These are phyloP conservation scores for Arthrinium phaeospermum DNA, from an alignment of 2,329 filamentous ascomycete genomes.

Conservation along the genomic window DNA sequence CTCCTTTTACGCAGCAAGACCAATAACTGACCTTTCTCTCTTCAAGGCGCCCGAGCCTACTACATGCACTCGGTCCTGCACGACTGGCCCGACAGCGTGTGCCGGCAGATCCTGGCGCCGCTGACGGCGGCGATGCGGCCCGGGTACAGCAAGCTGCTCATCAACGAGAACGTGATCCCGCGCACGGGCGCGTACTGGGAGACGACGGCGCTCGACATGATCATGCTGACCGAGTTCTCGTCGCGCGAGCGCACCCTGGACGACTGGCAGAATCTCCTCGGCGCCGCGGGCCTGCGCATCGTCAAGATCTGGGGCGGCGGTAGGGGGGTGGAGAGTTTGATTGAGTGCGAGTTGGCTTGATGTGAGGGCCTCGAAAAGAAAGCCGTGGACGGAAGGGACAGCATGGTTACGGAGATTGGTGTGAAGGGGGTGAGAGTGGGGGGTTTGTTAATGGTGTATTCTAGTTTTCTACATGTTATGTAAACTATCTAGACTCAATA, in stretches of 20 bases:
- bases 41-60: constrained; percentile 36
- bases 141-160: constrained; percentile 47
- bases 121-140: constrained; percentile 61
- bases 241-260: constrained; percentile 16
- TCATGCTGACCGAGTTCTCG: constrained; percentile 16
- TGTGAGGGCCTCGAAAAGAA: background rate
- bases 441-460: background rate
- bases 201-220: constrained; percentile 16
- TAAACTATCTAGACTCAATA: background rate
- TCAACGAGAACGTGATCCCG: constrained; percentile 31
- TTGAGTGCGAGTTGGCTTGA: constrained; percentile 21
- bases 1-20: too few relatives aligned
- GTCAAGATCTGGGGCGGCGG: background rate
- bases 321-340: constrained; percentile 19
- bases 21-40: too few relatives aligned
- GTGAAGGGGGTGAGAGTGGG: background rate
- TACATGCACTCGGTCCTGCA: constrained; percentile 44
- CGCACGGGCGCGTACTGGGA: constrained; percentile 13
- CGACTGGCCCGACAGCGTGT: constrained; percentile 45
- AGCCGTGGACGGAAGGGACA: background rate
- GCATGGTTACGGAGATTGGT: background rate
- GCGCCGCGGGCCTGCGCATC: background rate
- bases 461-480: background rate
- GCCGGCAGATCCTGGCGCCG: constrained; percentile 40
- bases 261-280: constrained; percentile 12